A percentile compares a stretch with the other conserved stretches of the same genome.
These are phyloP conservation scores for Beauveria medogensis DNA, from an alignment of 2,329 filamentous ascomycete species.

Conservation along the genomic window DNA sequence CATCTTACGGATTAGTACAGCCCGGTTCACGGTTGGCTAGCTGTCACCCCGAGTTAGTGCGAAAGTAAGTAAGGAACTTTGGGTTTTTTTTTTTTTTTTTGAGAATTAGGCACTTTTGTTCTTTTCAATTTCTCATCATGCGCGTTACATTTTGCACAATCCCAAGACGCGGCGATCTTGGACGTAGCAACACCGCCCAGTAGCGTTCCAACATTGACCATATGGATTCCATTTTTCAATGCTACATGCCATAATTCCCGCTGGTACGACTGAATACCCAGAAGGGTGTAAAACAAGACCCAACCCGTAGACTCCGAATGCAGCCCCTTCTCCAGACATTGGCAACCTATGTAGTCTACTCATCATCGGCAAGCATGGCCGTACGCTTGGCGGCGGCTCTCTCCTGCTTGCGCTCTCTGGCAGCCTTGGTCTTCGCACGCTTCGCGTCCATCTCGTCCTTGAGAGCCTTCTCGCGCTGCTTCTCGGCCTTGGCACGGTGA, in stretches of 20 bases:
- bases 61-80: neutral
- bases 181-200: neutral
- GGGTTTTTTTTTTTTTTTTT: neutral
- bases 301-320: slow-evolving; percentile 54
- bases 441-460: slow-evolving; percentile 99
- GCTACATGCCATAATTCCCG: slow-evolving; percentile 49
- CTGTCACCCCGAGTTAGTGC: neutral
- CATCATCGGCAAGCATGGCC: slow-evolving; percentile 65
- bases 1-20: no score
- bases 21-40: neutral
- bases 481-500: slow-evolving; percentile 99
- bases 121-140: slow-evolving; percentile 7
- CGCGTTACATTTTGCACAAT: slow-evolving; percentile 8
- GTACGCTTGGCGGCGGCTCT: slow-evolving; percentile 85
- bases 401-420: slow-evolving; percentile 95
- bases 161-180: neutral
- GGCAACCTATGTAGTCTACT: slow-evolving; percentile 39
- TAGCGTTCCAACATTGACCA: slow-evolving; percentile 26
- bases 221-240: slow-evolving; percentile 49
- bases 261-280: slow-evolving; percentile 41
- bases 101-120: slow-evolving; percentile 3
- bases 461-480: slow-evolving; percentile 87
- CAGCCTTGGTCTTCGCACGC: slow-evolving; percentile 99
- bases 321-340: slow-evolving; percentile 46
- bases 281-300: slow-evolving; percentile 41